These are phyloP conservation scores for Penicillium macrosclerotiorum DNA, from an alignment of 495 filamentous ascomycete genomes.

Conservation along the genomic window DNA sequence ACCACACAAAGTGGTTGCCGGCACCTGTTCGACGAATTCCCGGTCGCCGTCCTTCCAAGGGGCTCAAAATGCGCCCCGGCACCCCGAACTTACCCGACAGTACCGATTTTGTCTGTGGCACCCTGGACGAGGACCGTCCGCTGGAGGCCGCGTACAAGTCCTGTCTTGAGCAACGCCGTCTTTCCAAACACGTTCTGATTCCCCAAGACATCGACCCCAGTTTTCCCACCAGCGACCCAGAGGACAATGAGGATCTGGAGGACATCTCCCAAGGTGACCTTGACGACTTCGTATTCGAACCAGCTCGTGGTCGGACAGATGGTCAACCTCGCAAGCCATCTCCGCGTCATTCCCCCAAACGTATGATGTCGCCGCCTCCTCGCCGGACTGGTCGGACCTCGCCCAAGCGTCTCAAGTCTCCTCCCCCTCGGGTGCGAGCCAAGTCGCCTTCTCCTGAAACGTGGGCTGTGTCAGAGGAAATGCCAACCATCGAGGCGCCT, in stretches of 20 bases:
- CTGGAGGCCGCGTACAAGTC: conserved; percentile 89
- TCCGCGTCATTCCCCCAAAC: conserved; percentile 41
- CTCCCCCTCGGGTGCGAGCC: conserved; percentile 41
- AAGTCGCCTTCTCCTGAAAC: conserved; percentile 26
- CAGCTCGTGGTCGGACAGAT: conserved; percentile 33
- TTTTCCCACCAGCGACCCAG: conserved; percentile 90
- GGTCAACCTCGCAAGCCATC: conserved; percentile 28
- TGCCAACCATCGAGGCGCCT: conserved; percentile 20
- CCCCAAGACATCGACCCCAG: conserved; percentile 97
- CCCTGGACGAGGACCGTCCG: conserved; percentile 92
- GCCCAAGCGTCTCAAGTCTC: conserved; percentile 60
- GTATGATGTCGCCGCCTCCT: conserved; percentile 58
- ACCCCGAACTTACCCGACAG: conserved; percentile 91
- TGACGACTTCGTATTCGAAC: conserved; percentile 33
- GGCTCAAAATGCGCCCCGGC: conserved; percentile 55
- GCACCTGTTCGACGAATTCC: conserved; percentile 25
- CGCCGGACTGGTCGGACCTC: conserved; percentile 65
- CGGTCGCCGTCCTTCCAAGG: conserved; percentile 35
- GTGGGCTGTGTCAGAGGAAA: conserved; percentile 30
- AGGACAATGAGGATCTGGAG: conserved; percentile 75
- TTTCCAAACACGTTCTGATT: conserved; percentile 70
- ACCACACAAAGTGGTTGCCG: conserved; percentile 29
- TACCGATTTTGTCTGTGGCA: conserved; percentile 97
- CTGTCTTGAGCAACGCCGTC: conserved; percentile 74
- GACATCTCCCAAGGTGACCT: conserved; percentile 52